phyloP scores from a whole-genome alignment of 2,329 filamentous ascomycete genomes.

The Exophiala aquamarina region DNA sequence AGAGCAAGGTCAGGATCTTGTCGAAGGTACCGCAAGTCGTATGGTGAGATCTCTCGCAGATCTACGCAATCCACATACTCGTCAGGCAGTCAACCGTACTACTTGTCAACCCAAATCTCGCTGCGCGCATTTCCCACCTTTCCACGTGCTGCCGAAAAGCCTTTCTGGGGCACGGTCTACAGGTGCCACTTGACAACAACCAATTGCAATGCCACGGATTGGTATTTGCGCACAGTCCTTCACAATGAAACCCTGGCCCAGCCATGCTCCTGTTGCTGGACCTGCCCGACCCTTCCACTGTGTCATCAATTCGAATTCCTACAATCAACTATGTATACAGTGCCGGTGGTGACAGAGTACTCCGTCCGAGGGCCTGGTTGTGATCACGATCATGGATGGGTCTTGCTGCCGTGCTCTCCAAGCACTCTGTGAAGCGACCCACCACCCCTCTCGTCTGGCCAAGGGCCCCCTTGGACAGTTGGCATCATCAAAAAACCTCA shows the following conservation, averaged over 20 bases:
- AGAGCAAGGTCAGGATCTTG: too few relatives aligned
- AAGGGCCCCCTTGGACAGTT: neutral
- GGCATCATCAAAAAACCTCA: conserved; percentile 3
- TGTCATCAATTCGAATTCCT: too few relatives aligned
- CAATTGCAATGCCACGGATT: conserved; percentile 7
- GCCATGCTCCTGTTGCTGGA: too few relatives aligned
- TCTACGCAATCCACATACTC: conserved; percentile 4
- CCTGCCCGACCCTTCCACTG: too few relatives aligned
- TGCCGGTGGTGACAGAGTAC: neutral
- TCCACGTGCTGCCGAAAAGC: conserved; percentile 16
- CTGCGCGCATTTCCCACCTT: conserved; percentile 9
- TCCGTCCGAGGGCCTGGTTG: neutral
- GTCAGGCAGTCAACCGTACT: neutral
- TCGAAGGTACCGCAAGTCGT: too few relatives aligned
- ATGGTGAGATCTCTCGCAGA: too few relatives aligned
- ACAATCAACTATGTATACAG: too few relatives aligned
- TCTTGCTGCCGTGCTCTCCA: conserved; percentile 7
- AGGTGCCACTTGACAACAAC: conserved; percentile 2
- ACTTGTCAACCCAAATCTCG: neutral
- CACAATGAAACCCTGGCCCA: too few relatives aligned
- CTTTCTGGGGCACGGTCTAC: neutral
- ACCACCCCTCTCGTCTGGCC: neutral
- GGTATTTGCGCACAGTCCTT: conserved; percentile 5
- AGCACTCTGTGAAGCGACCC: neutral
- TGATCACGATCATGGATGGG: conserved; percentile 6